Conservation (phyloP, 164 flowering plant species). For the Pachysandra terminalis region DNA sequence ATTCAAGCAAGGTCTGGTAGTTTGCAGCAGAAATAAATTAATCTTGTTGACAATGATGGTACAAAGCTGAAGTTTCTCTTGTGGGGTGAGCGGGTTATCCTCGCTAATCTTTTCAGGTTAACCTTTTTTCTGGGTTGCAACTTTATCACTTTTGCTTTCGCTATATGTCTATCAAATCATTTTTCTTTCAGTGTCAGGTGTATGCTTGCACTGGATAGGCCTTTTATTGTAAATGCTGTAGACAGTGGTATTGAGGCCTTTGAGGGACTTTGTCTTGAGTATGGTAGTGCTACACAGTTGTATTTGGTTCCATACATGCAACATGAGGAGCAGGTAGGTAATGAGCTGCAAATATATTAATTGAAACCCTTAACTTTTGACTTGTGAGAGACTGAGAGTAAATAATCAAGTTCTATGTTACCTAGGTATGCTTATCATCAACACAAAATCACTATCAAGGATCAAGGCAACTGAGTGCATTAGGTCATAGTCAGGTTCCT, state of each 20-base stretch:
- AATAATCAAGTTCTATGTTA: conserved; percentile 11
- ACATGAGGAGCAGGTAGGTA: conserved; percentile 75
- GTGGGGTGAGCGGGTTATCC: conserved; percentile 88
- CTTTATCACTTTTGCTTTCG: conserved; percentile 1
- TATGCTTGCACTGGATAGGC: conserved; percentile 87
- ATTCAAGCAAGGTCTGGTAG: conserved; percentile 42
- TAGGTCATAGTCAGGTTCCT: conserved; percentile 50
- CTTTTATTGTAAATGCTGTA: conserved; percentile 58
- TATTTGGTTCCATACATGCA: conserved; percentile 76
- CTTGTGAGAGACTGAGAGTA: too few species aligned
- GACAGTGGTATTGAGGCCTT: conserved; percentile 39
- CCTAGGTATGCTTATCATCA: conserved; percentile 59
- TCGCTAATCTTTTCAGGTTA: conserved; percentile 85
- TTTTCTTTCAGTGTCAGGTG: conserved; percentile 67
- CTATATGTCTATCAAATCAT: conserved; percentile 4
- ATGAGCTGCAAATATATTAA: not conserved
- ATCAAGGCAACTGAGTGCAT: conserved; percentile 39
- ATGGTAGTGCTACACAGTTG: conserved; percentile 88
- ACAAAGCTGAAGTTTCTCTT: conserved; percentile 52
- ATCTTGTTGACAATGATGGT: conserved; percentile 80
- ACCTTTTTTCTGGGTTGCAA: conserved; percentile 5
- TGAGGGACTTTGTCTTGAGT: conserved; percentile 79
- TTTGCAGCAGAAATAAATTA: conserved; percentile 55
- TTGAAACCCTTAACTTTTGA: not conserved
- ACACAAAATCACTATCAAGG: conserved; percentile 65